phyloP scores from a whole-genome alignment of 1,139 yeast genomes.

The Candida dubliniensis region DNA sequence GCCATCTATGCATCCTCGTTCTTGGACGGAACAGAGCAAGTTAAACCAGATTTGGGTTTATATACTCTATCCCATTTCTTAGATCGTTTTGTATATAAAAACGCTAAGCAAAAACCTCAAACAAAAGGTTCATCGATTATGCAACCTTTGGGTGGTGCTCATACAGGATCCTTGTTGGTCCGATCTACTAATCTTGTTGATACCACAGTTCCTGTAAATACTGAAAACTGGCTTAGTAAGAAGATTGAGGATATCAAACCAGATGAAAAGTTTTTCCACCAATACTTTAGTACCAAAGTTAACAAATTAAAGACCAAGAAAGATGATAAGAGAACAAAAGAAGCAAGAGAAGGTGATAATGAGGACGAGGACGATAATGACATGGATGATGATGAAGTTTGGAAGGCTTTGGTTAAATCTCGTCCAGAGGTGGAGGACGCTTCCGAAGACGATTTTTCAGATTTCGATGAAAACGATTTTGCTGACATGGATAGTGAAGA shows the following conservation, averaged over 20 bases:
- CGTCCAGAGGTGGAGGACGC: conserved; percentile 75
- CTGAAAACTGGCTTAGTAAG: conserved; percentile 78
- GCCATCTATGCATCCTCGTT: conserved; percentile 74
- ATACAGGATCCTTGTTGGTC: conserved; percentile 74
- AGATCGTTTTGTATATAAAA: conserved; percentile 93
- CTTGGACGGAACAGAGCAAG: conserved; percentile 44
- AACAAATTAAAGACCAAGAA: conserved; percentile 42
- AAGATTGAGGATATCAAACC: conserved; percentile 70
- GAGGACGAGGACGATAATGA: conserved; percentile 51
- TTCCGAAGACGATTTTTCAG: conserved; percentile 44
- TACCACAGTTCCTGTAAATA: conserved; percentile 66
- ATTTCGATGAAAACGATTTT: conserved; percentile 48
- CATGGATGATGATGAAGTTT: conserved; percentile 75
- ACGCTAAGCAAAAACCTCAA: conserved; percentile 73
- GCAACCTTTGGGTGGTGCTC: conserved; percentile 96
- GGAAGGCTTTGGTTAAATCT: conserved; percentile 86
- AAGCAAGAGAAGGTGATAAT: conserved; percentile 27
- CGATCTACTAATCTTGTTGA: conserved; percentile 55
- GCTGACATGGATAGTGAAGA: conserved; percentile 33
- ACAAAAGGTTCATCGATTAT: conserved; percentile 88
- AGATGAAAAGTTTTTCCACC: conserved; percentile 87
- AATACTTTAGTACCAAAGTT: conserved; percentile 72
- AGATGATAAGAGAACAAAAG: conserved; percentile 18
- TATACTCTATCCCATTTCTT: conserved; percentile 87
- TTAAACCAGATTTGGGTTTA: conserved; percentile 82